Conservation (phyloP, 2,329 filamentous ascomycete genomes). For the Calonectria ilicicola region DNA sequence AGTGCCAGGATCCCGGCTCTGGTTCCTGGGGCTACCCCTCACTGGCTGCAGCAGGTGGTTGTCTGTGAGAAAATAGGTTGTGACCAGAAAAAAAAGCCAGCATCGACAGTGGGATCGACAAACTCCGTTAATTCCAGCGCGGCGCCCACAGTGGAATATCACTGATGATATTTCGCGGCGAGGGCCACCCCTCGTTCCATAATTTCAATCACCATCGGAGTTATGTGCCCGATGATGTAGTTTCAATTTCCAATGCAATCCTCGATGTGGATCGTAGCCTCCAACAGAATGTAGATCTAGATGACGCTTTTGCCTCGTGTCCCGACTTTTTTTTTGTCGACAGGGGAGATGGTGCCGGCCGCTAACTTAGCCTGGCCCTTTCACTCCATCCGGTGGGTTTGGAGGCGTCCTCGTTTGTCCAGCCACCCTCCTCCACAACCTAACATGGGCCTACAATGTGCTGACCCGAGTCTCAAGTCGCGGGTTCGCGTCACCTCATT, state of each 20-base stretch:
- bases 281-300: constrained; percentile 32
- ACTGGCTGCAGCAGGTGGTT: constrained; percentile 35
- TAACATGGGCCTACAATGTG: constrained; percentile 27
- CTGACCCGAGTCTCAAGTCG: constrained; percentile 38
- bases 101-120: constrained; percentile 15
- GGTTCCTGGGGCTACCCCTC: constrained; percentile 46
- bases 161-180: constrained; percentile 5
- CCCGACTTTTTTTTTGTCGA: constrained; percentile 36
- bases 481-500: constrained; percentile 38
- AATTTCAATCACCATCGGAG: constrained; percentile 6
- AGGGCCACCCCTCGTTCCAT: neutral
- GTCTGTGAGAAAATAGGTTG: constrained; percentile 39
- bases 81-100: constrained; percentile 28
- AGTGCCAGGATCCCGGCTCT: constrained; percentile 39
- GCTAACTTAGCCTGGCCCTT: constrained; percentile 36
- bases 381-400: constrained; percentile 28
- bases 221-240: constrained; percentile 7
- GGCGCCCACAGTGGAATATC: neutral
- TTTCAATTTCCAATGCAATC: constrained; percentile 30
- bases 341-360: constrained; percentile 33
- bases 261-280: constrained; percentile 27
- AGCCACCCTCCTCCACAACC: constrained; percentile 35
- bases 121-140: neutral
- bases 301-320: constrained; percentile 22
- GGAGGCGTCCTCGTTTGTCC: constrained; percentile 36